Percentiles rank a stretch among this genome's conserved stretches.
These are phyloP conservation scores for Vigna hirtella DNA, from an alignment of 306 rosid species.

Conservation along the genomic window DNA sequence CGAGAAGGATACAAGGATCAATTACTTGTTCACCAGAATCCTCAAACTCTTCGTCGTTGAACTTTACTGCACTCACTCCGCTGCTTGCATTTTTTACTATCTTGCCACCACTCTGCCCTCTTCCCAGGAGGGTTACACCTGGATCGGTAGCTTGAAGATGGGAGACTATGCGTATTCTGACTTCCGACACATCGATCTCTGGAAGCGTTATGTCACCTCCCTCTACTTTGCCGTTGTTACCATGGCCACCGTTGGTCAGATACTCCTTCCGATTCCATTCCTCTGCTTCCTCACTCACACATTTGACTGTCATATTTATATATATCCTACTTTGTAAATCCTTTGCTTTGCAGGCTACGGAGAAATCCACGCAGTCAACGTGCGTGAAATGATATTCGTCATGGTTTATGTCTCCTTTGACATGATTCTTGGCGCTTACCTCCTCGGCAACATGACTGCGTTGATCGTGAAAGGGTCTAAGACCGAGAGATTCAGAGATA, in stretches of 20 bases:
- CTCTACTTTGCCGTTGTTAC: slow-evolving; percentile 78
- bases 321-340: no score
- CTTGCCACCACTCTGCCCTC: slow-evolving; percentile 69
- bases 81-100: slow-evolving; percentile 74
- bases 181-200: slow-evolving; percentile 61
- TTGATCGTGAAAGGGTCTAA: slow-evolving; percentile 72
- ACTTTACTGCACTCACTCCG: slow-evolving; percentile 72
- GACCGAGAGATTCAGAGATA: slow-evolving; percentile 73
- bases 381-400: slow-evolving; percentile 76
- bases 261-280: no score
- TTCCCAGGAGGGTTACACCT: slow-evolving; percentile 63
- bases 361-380: slow-evolving; percentile 72
- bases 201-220: slow-evolving; percentile 71
- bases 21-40: slow-evolving; percentile 62
- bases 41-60: slow-evolving; percentile 68
- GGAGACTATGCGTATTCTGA: slow-evolving; percentile 64
- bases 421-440: slow-evolving; percentile 76
- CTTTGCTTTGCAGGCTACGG: slow-evolving; percentile 62
- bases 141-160: slow-evolving; percentile 77
- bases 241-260: slow-evolving; percentile 67
- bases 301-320: no score
- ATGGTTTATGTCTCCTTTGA: slow-evolving; percentile 72
- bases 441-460: slow-evolving; percentile 73
- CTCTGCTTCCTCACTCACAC: no score
- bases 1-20: slow-evolving; percentile 65